Evolutionary conservation across 2,329 filamentous ascomycete genomes (phyloP).

Genomic region (Ustulina deusta): DNA sequence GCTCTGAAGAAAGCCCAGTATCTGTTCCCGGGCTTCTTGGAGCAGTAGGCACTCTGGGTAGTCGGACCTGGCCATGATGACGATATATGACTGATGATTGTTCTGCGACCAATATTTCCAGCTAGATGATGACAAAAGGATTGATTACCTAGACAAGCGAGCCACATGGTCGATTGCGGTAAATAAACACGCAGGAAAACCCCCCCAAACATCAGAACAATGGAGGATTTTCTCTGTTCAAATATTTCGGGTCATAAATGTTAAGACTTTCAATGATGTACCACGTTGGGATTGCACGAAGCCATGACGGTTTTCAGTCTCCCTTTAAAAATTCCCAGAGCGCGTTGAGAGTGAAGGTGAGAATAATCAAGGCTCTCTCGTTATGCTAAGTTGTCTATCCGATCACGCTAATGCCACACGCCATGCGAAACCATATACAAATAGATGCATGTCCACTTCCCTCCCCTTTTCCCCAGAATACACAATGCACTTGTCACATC

Average conservation of each 20-base stretch:
- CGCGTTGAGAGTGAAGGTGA: background rate
- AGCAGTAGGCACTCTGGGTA: slow-evolving; percentile 4
- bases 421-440: slow-evolving; percentile 34
- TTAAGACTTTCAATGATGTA: background rate
- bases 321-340: background rate
- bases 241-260: background rate
- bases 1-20: slow-evolving; percentile 84
- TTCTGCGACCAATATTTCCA: slow-evolving; percentile 5
- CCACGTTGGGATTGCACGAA: background rate
- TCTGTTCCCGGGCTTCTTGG: slow-evolving; percentile 85
- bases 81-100: slow-evolving; percentile 24
- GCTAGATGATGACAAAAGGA: slow-evolving; percentile 7
- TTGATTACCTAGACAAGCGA: slow-evolving; percentile 14
- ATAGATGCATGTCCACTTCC: slow-evolving; percentile 24
- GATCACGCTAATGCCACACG: slow-evolving; percentile 28
- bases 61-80: background rate
- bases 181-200: background rate
- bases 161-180: background rate
- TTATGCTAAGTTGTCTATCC: slow-evolving; percentile 30
- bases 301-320: background rate
- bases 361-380: slow-evolving; percentile 19
- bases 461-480: background rate
- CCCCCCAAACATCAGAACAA: background rate
- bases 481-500: slow-evolving; percentile 60
- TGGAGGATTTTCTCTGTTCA: background rate